Conservation (phyloP, 495 filamentous ascomycete species). For the Neurospora sp. region DNA sequence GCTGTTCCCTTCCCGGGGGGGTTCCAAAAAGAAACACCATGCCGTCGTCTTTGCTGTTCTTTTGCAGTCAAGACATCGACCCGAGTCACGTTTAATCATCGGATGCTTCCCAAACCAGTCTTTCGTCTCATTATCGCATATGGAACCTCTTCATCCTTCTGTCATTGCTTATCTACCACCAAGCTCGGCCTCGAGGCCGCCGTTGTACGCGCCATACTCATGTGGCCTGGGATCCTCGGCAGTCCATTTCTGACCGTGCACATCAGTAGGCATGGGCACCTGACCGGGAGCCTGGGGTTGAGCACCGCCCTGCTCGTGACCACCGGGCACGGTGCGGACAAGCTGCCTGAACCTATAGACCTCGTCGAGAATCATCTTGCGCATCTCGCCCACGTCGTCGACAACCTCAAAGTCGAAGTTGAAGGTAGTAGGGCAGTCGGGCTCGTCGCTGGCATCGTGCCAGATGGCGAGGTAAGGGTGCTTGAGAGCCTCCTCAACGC, state of each 20-base stretch:
- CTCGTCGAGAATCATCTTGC: conserved; percentile 92
- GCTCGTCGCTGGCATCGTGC: conserved; percentile 96
- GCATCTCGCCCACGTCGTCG: conserved; percentile 87
- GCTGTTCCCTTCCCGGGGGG: not conserved
- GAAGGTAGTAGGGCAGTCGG: conserved; percentile 82
- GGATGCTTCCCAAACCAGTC: not conserved
- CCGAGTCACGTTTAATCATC: not conserved
- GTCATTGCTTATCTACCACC: conserved; percentile 37
- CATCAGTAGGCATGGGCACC: conserved; percentile 64
- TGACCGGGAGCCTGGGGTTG: conserved; percentile 23
- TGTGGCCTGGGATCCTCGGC: conserved; percentile 81
- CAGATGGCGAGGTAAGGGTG: conserved; percentile 95
- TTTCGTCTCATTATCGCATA: not conserved
- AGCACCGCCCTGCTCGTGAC: conserved; percentile 8
- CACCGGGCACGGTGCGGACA: conserved; percentile 58
- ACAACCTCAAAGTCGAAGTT: conserved; percentile 97
- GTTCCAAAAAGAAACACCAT: not conserved
- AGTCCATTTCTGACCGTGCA: conserved; percentile 54
- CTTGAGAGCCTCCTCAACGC: conserved; percentile 86
- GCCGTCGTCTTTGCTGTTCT: not conserved
- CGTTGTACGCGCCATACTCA: conserved; percentile 50
- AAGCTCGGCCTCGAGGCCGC: conserved; percentile 75
- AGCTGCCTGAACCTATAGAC: conserved; percentile 68
- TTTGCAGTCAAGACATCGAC: not conserved
- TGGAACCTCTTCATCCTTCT: not conserved